Evolutionary conservation across 2,329 filamentous ascomycete genomes (phyloP), one percentile per base, ranked within the genome.

Genomic region (Orbilia blumenaviensis): DNA sequence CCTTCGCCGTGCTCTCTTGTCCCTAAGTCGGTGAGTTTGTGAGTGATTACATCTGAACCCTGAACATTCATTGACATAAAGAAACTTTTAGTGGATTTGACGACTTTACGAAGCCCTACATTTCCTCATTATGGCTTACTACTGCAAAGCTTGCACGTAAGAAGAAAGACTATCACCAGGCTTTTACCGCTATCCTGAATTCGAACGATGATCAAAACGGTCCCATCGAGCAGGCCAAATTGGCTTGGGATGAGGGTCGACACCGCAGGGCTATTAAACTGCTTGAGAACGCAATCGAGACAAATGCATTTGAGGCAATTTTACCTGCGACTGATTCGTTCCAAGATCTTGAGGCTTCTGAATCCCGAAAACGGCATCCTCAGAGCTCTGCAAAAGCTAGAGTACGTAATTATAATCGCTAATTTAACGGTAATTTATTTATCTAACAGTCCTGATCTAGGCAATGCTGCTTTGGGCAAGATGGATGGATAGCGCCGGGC

Each of bases 401-500:
- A 25, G 73, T 77, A 72, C 27, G 66, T 36, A 12, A 23, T 23
- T 7, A n/a, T 42, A 7, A 10, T 27, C 23, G 3, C 9, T 16
- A 23, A 25, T 9, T 38, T 23, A 41, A 32, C 29, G 4, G n/a
- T 6, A 4, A 16, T 29, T 23, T 21, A 88, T 86, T 74, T 83
- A 90, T 38, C 83, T 93, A 48, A 89, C 88, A n/a, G 6, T 18
- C 38, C 90, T 5, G n/a, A n/a, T n/a, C n/a, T 87, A 93, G 82
- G 94, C 95, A 23, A 90, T 96, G 81, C 86, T 99, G 7, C 86
- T 98, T 36, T 88, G 97, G 25, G 95, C 95, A 10, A 98, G 97
- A 82, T 99, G 96, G 96, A 89, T 97, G 27, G 96, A 98, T 81
- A 90, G 88, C 67, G 92, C 94, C n/a, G 95, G 95, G 3, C 94